Conservation (phyloP, 2,329 filamentous ascomycete species). For the Chaetomiaceae sp. region DNA sequence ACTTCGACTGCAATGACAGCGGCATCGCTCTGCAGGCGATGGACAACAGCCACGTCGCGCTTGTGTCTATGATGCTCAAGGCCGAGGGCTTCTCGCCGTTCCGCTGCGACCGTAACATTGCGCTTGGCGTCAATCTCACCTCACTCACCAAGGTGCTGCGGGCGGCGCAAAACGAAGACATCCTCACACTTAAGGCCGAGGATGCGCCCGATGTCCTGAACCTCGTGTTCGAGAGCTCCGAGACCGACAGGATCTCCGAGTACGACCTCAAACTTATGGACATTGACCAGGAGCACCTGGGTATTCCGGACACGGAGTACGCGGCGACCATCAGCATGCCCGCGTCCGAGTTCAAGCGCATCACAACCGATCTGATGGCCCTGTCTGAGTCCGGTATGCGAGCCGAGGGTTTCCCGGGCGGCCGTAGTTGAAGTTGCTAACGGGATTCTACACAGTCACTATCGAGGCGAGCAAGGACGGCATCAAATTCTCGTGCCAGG, state of each 20-base stretch:
- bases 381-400: constrained; percentile 86
- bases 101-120: constrained; percentile 98
- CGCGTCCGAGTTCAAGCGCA: constrained; percentile 83
- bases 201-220: constrained; percentile 95
- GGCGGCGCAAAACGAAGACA: constrained; percentile 88
- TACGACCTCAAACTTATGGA: constrained; percentile 99
- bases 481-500: constrained; percentile 87
- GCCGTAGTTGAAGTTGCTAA: too few species aligned
- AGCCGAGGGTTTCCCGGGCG: not conserved
- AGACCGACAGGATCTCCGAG: constrained; percentile 89
- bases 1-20: constrained; percentile 99
- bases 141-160: constrained; percentile 97
- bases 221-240: constrained; percentile 86
- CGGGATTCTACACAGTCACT: constrained; percentile 55
- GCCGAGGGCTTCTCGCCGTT: constrained; percentile 91
- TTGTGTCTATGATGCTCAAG: constrained; percentile 98
- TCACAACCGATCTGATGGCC: constrained; percentile 85
- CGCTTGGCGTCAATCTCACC: constrained; percentile 92
- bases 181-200: constrained; percentile 94
- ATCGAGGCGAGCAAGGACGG: constrained; percentile 98
- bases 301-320: constrained; percentile 98
- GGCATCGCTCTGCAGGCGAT: constrained; percentile 97
- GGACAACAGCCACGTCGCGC: constrained; percentile 99
- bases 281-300: constrained; percentile 98
- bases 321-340: constrained; percentile 88